Evolutionary conservation across 495 filamentous ascomycete species (phyloP).

Genomic region (Evernia prunastri): DNA sequence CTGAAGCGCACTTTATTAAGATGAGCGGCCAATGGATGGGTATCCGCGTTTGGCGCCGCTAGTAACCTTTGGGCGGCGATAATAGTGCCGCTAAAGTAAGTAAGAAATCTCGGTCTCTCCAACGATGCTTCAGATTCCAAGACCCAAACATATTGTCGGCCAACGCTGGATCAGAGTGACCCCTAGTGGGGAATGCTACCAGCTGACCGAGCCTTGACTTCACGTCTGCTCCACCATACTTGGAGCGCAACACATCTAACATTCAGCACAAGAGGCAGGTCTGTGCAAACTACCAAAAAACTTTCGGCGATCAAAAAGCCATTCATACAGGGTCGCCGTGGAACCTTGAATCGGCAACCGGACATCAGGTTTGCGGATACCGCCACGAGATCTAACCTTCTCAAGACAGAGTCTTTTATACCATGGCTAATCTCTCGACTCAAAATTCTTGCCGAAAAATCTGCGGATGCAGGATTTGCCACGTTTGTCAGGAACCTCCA

Average conservation of each 20-base stretch:
- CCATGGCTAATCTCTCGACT: slow-evolving; percentile 20
- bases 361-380: neutral
- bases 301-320: neutral
- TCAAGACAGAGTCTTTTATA: slow-evolving; percentile 1
- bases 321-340: neutral
- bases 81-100: no score
- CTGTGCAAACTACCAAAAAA: neutral
- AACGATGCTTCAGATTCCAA: neutral
- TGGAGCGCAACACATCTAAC: neutral
- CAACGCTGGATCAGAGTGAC: neutral
- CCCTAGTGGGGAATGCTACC: slow-evolving; percentile 19
- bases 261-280: neutral
- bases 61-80: no score
- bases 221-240: slow-evolving; percentile 17
- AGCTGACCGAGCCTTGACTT: slow-evolving; percentile 20
- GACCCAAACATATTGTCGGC: neutral
- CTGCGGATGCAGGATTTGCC: slow-evolving; percentile 12
- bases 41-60: slow-evolving; percentile 5
- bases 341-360: neutral
- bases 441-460: neutral
- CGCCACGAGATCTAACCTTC: neutral
- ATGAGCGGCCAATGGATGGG: neutral
- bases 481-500: slow-evolving; percentile 13
- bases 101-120: no score
- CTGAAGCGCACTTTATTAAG: neutral